Percentiles rank a stretch among this genome's conserved stretches.
phyloP scores from a whole-genome alignment of 2,329 filamentous ascomycete species.

The Neofusicoccum parvum region DNA sequence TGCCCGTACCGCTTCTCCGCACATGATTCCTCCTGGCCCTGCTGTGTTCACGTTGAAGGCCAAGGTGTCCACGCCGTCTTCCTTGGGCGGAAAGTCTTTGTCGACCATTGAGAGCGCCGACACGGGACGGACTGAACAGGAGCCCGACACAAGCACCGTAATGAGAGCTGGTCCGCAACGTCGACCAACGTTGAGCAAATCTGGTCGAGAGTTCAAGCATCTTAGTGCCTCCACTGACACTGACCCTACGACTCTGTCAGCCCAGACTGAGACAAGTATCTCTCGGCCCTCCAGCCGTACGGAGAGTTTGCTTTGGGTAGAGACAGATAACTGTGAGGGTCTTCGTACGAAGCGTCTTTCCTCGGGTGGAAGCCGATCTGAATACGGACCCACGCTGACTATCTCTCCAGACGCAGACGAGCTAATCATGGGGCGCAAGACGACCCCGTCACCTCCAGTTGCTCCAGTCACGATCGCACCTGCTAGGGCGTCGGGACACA shows the following conservation, averaged over 20 bases:
- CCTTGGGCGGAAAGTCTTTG: slow-evolving; percentile 3
- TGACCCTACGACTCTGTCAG: background rate
- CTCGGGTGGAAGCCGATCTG: background rate
- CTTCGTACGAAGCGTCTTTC: slow-evolving; percentile 13
- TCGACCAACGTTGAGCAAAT: slow-evolving; percentile 4
- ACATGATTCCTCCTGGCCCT: background rate
- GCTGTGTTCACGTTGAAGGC: background rate
- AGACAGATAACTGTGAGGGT: slow-evolving; percentile 1
- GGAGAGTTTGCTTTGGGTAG: slow-evolving; percentile 3
- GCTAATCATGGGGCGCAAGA: slow-evolving; percentile 14
- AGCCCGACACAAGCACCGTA: background rate
- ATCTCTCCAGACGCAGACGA: slow-evolving; percentile 14
- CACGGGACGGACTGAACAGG: background rate
- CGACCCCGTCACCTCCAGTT: background rate
- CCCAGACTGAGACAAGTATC: background rate
- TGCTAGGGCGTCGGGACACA: background rate
- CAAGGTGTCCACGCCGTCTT: background rate
- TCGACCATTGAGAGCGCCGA: slow-evolving; percentile 18
- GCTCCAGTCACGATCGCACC: background rate
- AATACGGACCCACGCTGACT: slow-evolving; percentile 10
- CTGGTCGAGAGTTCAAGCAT: background rate
- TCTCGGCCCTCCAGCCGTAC: slow-evolving; percentile 3
- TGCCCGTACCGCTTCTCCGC: background rate
- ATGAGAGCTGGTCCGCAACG: slow-evolving; percentile 15
- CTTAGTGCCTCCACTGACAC: slow-evolving; percentile 8